Evolutionary conservation across 345 rosid species (phyloP), one percentile per base, ranked within the genome.

Genomic region (Bruguiera sexangula): DNA sequence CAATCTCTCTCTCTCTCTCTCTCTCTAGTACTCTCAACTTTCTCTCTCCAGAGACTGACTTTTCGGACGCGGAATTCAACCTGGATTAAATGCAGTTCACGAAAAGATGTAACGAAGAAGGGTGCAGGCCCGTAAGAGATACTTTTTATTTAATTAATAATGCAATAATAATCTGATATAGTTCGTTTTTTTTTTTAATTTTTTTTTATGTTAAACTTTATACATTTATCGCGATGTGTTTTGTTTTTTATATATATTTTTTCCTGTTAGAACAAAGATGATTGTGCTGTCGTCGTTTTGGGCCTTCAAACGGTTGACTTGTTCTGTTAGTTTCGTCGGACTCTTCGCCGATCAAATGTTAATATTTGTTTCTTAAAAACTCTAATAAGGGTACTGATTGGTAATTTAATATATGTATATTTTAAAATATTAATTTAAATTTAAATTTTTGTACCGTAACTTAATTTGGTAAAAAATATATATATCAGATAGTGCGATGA

Each of bases 1-100:
- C n/a, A n/a, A n/a, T n/a, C 22, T 56, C 60, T 68, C 55, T 56
- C 52, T 37, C 68, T n/a, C 22, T 1, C 20, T 56, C 60, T 68
- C 55, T 56, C 71, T 31, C 27, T 46, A 53, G 72, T 62, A 43
- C 75, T 50, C 63, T 69, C 56, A 34, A 3, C 26, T 72, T 46
- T 65, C 72, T 62, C 62, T 69, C 60, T 76, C 51, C 29, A 16
- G 61, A 62, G 13, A 61, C 48, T 27, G 21, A 2, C 50, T 16
- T 13, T 19, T 32, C 22, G 63, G 62, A n/a, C 67, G 62, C 73
- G 78, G 78, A 73, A 73, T 60, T 72, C 43, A 65, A 68, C n/a
- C 55, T 13, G 13, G 54, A 70, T 82, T 73, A 81, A 81, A 83
- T 81, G 75, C 65, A 55, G 29, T 73, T 71, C 54, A 62, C 20